Conservation (phyloP, 306 rosid species). For the Pachyrhizus erosus region DNA sequence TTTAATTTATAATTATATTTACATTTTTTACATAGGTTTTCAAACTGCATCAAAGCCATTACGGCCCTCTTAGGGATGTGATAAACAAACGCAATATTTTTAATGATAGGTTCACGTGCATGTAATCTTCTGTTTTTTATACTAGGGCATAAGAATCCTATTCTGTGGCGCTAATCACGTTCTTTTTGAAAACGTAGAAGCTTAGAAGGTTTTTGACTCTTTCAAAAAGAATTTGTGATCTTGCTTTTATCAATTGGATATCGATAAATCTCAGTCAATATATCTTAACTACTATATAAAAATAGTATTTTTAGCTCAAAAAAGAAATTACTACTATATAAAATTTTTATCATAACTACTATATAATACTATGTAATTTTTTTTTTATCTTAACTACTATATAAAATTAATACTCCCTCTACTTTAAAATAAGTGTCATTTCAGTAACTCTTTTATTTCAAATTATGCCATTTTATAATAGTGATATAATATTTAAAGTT, state of each 20-base stretch:
- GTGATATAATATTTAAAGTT: too few species aligned
- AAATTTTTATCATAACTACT: too few species aligned
- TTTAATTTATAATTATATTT: neutral
- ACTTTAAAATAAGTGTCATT: neutral
- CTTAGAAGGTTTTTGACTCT: slow-evolving; percentile 13
- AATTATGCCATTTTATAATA: too few species aligned
- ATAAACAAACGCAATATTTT: neutral
- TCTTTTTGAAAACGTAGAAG: slow-evolving; percentile 2
- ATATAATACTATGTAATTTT: too few species aligned
- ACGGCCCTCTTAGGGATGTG: neutral
- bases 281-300: neutral
- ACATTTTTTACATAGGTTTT: too few species aligned
- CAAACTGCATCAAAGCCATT: neutral
- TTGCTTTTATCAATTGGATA: neutral
- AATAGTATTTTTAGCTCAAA: neutral
- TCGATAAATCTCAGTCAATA: neutral
- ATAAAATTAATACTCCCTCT: neutral
- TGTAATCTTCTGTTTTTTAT: neutral
- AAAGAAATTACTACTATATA: neutral
- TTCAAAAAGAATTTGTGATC: neutral
- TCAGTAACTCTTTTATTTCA: too few species aligned
- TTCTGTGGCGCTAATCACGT: slow-evolving; percentile 35
- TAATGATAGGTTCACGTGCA: neutral
- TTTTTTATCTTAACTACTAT: too few species aligned
- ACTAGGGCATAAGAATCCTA: neutral